Evolutionary conservation across 2,329 filamentous ascomycete genomes (phyloP).

Genomic region (Nemania sp.): DNA sequence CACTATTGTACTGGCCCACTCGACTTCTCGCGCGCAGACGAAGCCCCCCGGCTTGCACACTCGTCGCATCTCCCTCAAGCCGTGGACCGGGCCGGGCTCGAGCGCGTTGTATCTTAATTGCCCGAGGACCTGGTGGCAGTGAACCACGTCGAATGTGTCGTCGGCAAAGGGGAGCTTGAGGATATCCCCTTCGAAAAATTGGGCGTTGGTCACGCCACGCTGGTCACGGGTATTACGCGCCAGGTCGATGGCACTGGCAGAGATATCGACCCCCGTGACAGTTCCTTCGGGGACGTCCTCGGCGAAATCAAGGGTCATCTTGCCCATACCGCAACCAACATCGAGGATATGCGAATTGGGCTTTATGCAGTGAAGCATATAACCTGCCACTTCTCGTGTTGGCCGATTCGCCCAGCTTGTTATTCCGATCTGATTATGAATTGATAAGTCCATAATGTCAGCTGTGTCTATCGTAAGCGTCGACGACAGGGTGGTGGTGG

Average conservation of each 20-base stretch:
- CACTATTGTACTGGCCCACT: conserved; percentile 15
- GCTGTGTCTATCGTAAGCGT: too few relatives aligned
- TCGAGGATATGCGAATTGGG: conserved; percentile 22
- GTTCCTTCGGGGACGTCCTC: conserved; percentile 14
- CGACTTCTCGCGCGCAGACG: conserved; percentile 24
- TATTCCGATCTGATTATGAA: conserved; percentile 19
- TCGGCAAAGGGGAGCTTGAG: conserved; percentile 21
- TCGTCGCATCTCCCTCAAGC: conserved; percentile 25
- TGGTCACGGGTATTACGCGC: conserved; percentile 4
- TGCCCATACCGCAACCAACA: conserved; percentile 24
- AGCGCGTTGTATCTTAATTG: conserved; percentile 12
- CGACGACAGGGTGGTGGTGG: too few relatives aligned
- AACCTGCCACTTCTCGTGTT: conserved; percentile 18
- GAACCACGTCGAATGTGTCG: conserved; percentile 23
- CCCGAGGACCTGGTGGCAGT: conserved; percentile 24
- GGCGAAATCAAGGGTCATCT: conserved; percentile 21
- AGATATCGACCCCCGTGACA: conserved; percentile 17
- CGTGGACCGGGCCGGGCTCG: conserved; percentile 16
- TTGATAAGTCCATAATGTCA: conserved; percentile 22
- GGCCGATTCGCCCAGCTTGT: conserved; percentile 20
- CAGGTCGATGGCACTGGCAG: conserved; percentile 10
- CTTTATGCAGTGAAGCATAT: conserved; percentile 20
- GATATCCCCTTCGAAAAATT: conserved; percentile 13
- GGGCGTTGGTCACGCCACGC: conserved; percentile 10
- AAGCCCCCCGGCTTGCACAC: conserved; percentile 26